phyloP scores from a whole-genome alignment of 169 alveolate genomes.

The Besnoitia besnoiti region DNA sequence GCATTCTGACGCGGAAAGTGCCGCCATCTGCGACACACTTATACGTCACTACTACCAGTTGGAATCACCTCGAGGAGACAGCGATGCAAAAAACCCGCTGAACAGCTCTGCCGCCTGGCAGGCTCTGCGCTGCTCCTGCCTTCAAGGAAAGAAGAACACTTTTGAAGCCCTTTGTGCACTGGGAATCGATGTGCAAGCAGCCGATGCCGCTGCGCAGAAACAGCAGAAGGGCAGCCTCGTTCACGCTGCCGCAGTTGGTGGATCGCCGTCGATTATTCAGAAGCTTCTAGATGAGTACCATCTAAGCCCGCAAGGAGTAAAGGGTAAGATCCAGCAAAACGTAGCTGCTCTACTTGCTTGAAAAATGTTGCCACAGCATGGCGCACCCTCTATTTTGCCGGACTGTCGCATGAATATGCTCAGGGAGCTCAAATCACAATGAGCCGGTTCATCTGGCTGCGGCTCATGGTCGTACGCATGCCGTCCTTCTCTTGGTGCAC shows the following conservation, averaged over 20 bases:
- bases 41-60: background rate
- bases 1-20: background rate
- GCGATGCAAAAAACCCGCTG: background rate
- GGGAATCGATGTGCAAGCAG: background rate
- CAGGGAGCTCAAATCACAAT: background rate
- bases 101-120: background rate
- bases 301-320: conserved; percentile 23
- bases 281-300: background rate
- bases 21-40: background rate
- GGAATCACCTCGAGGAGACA: too few relatives aligned
- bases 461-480: background rate
- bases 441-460: conserved; percentile 2
- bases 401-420: background rate
- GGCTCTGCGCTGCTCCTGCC: conserved; percentile 47
- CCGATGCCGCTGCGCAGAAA: conserved; percentile 23
- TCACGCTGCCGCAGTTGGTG: conserved; percentile 59
- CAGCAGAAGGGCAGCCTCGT: conserved; percentile 15
- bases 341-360: background rate
- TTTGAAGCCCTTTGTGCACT: conserved; percentile 36
- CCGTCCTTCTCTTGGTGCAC: background rate
- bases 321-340: background rate
- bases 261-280: conserved; percentile 38
- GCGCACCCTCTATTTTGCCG: background rate
- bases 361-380: background rate
- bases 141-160: conserved; percentile 41